A percentile compares a stretch with the other conserved stretches of the same genome.
phyloP scores from a whole-genome alignment of 257 asterid species.

The Solanum piurae region DNA sequence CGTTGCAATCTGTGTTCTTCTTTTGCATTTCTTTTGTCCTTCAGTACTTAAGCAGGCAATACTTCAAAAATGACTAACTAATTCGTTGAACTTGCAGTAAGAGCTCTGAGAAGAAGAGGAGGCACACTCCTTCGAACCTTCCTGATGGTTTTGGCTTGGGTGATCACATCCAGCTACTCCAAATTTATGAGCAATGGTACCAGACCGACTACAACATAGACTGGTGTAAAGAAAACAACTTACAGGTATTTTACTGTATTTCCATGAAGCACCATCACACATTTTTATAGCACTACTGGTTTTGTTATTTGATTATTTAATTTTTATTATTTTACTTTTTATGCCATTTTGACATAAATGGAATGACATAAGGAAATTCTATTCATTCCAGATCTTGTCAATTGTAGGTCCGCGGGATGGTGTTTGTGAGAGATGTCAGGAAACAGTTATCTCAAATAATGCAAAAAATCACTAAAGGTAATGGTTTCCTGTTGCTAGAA shows the following conservation, averaged over 20 bases:
- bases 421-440: constrained; percentile 82
- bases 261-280: neutral
- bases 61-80: neutral
- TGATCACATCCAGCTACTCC: constrained; percentile 91
- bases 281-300: neutral
- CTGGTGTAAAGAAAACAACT: constrained; percentile 86
- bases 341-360: neutral
- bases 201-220: constrained; percentile 43
- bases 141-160: constrained; percentile 96
- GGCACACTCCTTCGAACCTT: constrained; percentile 62
- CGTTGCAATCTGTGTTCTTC: neutral
- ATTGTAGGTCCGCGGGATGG: constrained; percentile 83
- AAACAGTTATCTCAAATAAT: constrained; percentile 86
- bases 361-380: neutral
- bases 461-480: constrained; percentile 78
- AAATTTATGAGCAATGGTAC: constrained; percentile 86
- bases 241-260: constrained; percentile 42
- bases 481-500: neutral
- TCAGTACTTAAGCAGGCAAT: neutral
- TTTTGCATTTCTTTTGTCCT: neutral
- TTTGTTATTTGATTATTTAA: neutral
- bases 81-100: constrained; percentile 26
- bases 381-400: constrained; percentile 13
- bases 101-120: constrained; percentile 61
- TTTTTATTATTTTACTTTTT: neutral